Evolutionary conservation across 1,284 basidiomycete species (phyloP), one percentile per base, ranked within the genome.

Genomic region (Cutaneotrichosporon mucoides): DNA sequence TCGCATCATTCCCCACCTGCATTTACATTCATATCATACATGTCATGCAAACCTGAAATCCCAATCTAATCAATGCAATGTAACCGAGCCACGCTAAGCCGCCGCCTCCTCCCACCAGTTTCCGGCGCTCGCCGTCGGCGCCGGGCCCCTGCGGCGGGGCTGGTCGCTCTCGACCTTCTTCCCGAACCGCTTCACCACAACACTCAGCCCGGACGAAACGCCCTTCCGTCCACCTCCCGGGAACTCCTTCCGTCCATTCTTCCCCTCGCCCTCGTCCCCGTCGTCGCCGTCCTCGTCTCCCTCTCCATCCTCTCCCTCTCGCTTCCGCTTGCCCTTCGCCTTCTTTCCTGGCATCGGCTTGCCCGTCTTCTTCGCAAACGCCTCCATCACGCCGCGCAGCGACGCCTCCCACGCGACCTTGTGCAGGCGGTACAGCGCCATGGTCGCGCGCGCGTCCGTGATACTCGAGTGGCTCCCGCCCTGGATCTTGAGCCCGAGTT

Each of bases 381-480:
- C 71, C 61, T 76, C 73, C 33, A 73, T 78, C 1, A 62, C 59
- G 13, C 63, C 66, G 38, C 72, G 65, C 34, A 81, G 65, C 15
- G 77, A 73, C 49, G 79, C 76, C 60, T 98, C 93, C 92, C 92
- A 98, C 54, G 85, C 84, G 59, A 85, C 85, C 70, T 89, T 88
- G 74, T 95, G 84, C n/a, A 95, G 75, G 6, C 92, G 83, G 77
- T 90, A 99, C 33, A 98, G 80, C 0, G 92, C 94, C 92, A 99
- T 98, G 0, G 95, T 92, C 0, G 94, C 93, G 50, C 92, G 83
- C 2, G 95, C 94, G 73, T 99, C 94, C 33, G 87, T 91, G 6
- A 95, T 85, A 73, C 90, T 93, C 46, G 84, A 88, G 73, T 96
- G 93, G 67, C 93, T 88, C 4, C 91, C 91, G 8, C 80, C 79